Conservation (phyloP, 306 rosid genomes). For the Trifolium subterraneum region DNA sequence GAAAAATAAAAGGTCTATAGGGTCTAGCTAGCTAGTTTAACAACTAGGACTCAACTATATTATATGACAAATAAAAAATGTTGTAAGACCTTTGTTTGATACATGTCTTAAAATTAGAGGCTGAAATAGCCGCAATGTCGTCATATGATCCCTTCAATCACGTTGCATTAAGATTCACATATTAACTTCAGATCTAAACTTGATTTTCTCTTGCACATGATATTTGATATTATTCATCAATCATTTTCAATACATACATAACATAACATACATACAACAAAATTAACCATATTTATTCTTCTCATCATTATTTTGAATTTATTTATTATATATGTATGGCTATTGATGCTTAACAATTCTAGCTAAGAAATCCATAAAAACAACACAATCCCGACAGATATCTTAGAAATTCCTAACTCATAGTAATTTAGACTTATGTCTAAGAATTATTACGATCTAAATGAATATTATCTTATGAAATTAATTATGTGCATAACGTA, state of each 20-base stretch:
- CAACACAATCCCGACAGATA: too few relatives aligned
- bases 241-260: background rate
- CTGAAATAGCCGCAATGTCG: conserved; percentile 60
- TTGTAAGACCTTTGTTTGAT: conserved; percentile 54
- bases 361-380: background rate
- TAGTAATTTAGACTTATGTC: too few relatives aligned
- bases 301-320: conserved; percentile 21
- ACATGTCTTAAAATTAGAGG: conserved; percentile 63
- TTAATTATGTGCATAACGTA: too few relatives aligned
- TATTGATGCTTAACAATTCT: conserved; percentile 30
- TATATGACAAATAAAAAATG: conserved; percentile 13
- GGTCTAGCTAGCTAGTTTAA: conserved; percentile 24
- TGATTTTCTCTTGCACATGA: conserved; percentile 62
- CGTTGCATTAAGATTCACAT: conserved; percentile 59
- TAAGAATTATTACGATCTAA: too few relatives aligned
- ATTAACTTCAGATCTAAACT: conserved; percentile 49
- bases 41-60: conserved; percentile 24
- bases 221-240: conserved; percentile 51
- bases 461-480: too few relatives aligned
- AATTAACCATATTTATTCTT: conserved; percentile 43
- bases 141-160: conserved; percentile 60
- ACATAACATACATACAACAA: background rate
- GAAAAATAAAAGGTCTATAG: conserved; percentile 22
- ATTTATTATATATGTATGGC: conserved; percentile 2
- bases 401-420: too few relatives aligned